Percentiles rank a stretch among this genome's conserved stretches.
phyloP scores from a whole-genome alignment of 768 basidiomycete species.

The Tricholoma furcatifolium region DNA sequence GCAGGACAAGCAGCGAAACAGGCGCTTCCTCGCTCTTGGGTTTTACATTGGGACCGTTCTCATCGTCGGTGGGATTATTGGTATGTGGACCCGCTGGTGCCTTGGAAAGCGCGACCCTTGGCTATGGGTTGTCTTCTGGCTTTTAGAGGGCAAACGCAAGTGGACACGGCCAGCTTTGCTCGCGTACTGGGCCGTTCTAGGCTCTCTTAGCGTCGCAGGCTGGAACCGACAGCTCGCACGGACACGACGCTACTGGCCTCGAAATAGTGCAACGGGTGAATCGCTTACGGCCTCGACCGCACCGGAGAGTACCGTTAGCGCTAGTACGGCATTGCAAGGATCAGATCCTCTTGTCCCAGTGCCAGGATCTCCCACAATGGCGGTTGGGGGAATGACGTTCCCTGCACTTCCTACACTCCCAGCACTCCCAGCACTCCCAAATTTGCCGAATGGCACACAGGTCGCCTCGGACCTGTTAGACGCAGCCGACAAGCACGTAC shows the following conservation, averaged over 20 bases:
- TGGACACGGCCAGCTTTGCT: conserved; percentile 82
- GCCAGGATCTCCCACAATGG: conserved; percentile 9
- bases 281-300: conserved; percentile 27
- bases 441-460: conserved; percentile 46
- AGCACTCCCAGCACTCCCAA: conserved; percentile 50
- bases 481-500: conserved; percentile 87
- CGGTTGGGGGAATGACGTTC: conserved; percentile 37
- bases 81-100: conserved; percentile 91
- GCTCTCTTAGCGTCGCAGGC: conserved; percentile 83
- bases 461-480: conserved; percentile 70
- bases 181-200: conserved; percentile 82
- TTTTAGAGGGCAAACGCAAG: conserved; percentile 69
- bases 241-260: conserved; percentile 62
- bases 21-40: conserved; percentile 78
- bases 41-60: conserved; percentile 79
- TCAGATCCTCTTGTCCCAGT: conserved; percentile 7
- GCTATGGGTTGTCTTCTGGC: conserved; percentile 79
- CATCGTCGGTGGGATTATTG: conserved; percentile 81
- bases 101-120: conserved; percentile 82
- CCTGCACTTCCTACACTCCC: conserved; percentile 46
- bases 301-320: conserved; percentile 15
- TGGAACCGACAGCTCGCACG: conserved; percentile 92
- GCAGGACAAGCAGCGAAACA: conserved; percentile 78
- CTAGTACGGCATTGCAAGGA: conserved; percentile 1
- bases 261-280: conserved; percentile 38